Percentiles rank a stretch among this genome's conserved stretches.
These are phyloP conservation scores for Fusarium globosum DNA, from an alignment of 2,329 filamentous ascomycete genomes.

Conservation along the genomic window DNA sequence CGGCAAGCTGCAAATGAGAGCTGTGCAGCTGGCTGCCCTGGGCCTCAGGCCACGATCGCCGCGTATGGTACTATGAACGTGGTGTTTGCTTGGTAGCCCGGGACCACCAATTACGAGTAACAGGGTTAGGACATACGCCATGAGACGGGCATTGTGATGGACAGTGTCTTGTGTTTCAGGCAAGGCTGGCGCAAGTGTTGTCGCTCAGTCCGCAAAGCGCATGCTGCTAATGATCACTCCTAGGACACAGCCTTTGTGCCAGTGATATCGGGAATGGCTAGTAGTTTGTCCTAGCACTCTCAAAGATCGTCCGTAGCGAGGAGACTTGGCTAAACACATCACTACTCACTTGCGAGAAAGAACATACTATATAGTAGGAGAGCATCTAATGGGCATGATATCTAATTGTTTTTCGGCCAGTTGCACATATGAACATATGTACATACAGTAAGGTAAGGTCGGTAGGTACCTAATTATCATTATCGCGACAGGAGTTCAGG, in stretches of 20 bases:
- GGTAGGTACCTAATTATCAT: background rate
- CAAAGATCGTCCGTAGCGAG: background rate
- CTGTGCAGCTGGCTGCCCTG: conserved; percentile 1
- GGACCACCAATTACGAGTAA: conserved; percentile 8
- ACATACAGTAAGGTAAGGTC: background rate
- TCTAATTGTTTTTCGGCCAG: conserved; percentile 13
- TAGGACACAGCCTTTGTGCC: background rate
- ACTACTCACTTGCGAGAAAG: conserved; percentile 7
- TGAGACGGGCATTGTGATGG: conserved; percentile 33
- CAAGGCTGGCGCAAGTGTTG: conserved; percentile 18
- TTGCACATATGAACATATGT: conserved; percentile 1
- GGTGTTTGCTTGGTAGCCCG: conserved; percentile 18
- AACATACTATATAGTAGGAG: background rate
- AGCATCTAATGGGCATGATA: conserved; percentile 23
- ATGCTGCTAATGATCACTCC: background rate
- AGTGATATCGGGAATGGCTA: background rate
- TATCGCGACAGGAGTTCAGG: conserved; percentile 26
- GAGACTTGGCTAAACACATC: background rate
- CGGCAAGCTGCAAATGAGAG: background rate
- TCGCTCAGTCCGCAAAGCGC: background rate
- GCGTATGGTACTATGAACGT: background rate
- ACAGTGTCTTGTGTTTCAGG: conserved; percentile 40
- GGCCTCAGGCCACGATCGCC: conserved; percentile 11
- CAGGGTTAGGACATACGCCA: conserved; percentile 13
- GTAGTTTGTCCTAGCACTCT: background rate